A percentile compares a stretch with the other conserved stretches of the same genome.
phyloP scores from a whole-genome alignment of 371 early-diverging fungal species.

The Rhizopus delemar region DNA sequence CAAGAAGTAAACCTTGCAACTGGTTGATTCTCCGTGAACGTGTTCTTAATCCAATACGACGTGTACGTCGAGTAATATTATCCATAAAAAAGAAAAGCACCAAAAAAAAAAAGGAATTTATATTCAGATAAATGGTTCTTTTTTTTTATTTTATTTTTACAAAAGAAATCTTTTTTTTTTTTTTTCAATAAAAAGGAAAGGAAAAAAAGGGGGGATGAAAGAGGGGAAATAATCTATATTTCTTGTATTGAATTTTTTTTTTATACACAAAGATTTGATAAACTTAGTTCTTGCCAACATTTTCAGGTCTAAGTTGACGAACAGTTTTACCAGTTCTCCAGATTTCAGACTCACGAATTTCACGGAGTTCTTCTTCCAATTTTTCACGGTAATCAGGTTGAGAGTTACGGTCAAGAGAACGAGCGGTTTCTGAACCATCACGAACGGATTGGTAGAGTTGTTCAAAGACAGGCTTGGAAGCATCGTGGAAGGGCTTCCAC shows the following conservation, averaged over 20 bases:
- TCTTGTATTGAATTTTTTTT: not conserved
- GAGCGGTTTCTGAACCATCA: conserved; percentile 88
- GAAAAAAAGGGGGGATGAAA: not conserved
- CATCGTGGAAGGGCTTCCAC: conserved; percentile 92
- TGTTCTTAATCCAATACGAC: too few species aligned
- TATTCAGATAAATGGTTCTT: too few species aligned
- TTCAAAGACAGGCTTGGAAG: conserved; percentile 94
- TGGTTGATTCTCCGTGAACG: too few species aligned
- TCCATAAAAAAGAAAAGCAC: too few species aligned
- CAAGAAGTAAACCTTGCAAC: not conserved
- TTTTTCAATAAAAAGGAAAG: not conserved
- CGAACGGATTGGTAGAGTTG: conserved; percentile 85
- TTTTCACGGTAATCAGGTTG: conserved; percentile 89
- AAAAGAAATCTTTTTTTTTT: not conserved
- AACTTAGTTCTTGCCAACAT: conserved; percentile 44
- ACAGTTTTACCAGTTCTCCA: conserved; percentile 87
- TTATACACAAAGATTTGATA: not conserved
- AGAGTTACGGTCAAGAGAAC: conserved; percentile 88
- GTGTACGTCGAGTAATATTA: too few species aligned
- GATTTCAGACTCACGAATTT: conserved; percentile 71
- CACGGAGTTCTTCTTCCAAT: conserved; percentile 87
- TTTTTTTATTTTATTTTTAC: too few species aligned
- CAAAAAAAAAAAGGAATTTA: not conserved
- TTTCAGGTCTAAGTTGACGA: conserved; percentile 84
- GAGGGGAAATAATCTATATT: not conserved